phyloP scores from a whole-genome alignment of 306 rosid species.

The Dalbergia cochinchinensis region DNA sequence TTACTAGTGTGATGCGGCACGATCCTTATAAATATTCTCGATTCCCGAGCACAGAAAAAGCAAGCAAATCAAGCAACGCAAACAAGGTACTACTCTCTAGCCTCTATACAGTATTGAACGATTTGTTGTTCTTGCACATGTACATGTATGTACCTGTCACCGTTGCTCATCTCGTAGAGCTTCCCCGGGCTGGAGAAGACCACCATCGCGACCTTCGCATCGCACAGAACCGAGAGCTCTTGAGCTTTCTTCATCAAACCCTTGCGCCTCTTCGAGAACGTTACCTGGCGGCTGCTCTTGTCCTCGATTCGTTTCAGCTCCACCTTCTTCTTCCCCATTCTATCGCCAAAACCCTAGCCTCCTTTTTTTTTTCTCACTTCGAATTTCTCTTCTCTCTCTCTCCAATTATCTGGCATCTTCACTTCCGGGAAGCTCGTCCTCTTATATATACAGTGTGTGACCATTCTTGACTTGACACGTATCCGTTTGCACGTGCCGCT shows the following conservation, averaged over 20 bases:
- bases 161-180: constrained; percentile 31
- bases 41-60: not conserved
- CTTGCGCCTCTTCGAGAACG: constrained; percentile 43
- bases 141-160: constrained; percentile 25
- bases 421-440: not conserved
- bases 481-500: not conserved
- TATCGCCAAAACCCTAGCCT: constrained; percentile 20
- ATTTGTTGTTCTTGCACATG: no score
- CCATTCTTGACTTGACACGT: not conserved
- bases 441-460: not conserved
- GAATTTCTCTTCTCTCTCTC: not conserved
- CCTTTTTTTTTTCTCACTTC: not conserved
- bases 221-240: constrained; percentile 40
- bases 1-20: not conserved
- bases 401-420: not conserved
- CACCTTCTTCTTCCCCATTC: constrained; percentile 40
- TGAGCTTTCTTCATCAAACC: constrained; percentile 42
- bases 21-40: not conserved
- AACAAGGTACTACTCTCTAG: not conserved
- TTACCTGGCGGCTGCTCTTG: constrained; percentile 33
- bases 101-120: no score
- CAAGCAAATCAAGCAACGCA: not conserved
- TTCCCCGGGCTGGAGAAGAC: constrained; percentile 37
- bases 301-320: constrained; percentile 40
- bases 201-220: constrained; percentile 25